Percentiles rank a stretch among this genome's conserved stretches.
phyloP scores from a whole-genome alignment of 805 yeast species.

The Candida tammaniensis region DNA sequence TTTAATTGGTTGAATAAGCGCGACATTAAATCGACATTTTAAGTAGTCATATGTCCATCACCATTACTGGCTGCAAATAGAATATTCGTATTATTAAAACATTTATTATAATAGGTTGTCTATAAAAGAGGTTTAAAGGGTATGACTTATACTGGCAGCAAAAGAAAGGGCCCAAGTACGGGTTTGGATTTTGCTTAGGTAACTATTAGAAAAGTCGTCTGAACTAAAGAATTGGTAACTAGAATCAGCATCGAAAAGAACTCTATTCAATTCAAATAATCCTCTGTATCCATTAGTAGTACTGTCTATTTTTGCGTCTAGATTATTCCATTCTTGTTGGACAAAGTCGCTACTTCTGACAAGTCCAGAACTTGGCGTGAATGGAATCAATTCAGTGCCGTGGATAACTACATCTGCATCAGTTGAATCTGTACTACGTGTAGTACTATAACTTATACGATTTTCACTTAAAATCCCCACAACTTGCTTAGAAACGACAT shows the following conservation, averaged over 20 bases:
- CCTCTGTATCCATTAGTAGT: slow-evolving; percentile 69
- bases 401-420: slow-evolving; percentile 63
- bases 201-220: slow-evolving; percentile 17
- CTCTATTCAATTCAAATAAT: slow-evolving; percentile 65
- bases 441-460: slow-evolving; percentile 67
- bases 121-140: too few relatives aligned
- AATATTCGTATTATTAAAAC: too few relatives aligned
- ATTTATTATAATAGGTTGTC: too few relatives aligned
- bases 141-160: slow-evolving; percentile 58
- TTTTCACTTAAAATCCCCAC: slow-evolving; percentile 72
- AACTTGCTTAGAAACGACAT: slow-evolving; percentile 57
- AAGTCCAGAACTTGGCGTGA: slow-evolving; percentile 61
- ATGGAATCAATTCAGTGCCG: slow-evolving; percentile 74
- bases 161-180: slow-evolving; percentile 59
- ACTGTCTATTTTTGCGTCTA: slow-evolving; percentile 40
- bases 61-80: too few relatives aligned
- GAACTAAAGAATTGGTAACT: slow-evolving; percentile 58
- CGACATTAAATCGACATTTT: too few relatives aligned
- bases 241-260: slow-evolving; percentile 63
- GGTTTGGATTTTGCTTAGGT: slow-evolving; percentile 59
- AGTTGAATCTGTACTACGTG: slow-evolving; percentile 49
- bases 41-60: too few relatives aligned
- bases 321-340: slow-evolving; percentile 58
- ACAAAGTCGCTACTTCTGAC: slow-evolving; percentile 53
- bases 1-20: slow-evolving; percentile 8